Base-by-base conservation (phyloP, 148 eudicot genomes). In the Heliosperma pusillum region DNA sequence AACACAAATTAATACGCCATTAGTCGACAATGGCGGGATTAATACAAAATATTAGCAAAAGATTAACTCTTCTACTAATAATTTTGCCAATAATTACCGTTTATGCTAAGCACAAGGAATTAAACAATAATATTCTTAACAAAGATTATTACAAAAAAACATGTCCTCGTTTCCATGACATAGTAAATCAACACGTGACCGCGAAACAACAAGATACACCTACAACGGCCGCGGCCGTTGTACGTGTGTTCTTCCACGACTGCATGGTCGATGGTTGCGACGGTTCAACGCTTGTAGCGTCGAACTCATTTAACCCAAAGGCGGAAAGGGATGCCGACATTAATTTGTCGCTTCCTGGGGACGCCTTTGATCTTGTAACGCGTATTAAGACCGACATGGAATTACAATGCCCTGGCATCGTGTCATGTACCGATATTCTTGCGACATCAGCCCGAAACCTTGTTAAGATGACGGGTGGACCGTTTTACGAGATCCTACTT, bases 371-470 rank as follows among this genome's bases (percentile, higher is more conserved):
- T 66, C 64, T 91, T 1, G 78, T 91, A 13, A 88, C 85, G n/a
- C 87, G 89, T 22, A 86, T 85, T 58, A 91, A 91, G 70, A 88
- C 89, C 4, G 85, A 85, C 13, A 68, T 88, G 1, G 94, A 91
- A 75, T 80, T 91, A 25, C 72, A 82, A 7, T 92, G 97, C 42
- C 86, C 97, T 5, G 91, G 88, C 0, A 60, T 87, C 2, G 94
- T 89, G 24, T 92, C 97, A 1, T 92, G 94, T 76, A 50, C 91
- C 0, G 97, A 92, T 62, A 87, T 92, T 29, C 85, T 92, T 1
- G 86, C 92, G 0, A 76, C 82, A 1, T 83, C 89, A 0, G 77
- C 92, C 3, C 76, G 97, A 1, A 84, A 89, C 70, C 83, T 92
- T 13, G 85, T 92, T 30, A 75, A 79, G 40, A 88, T 89, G 89